Evolutionary conservation across 495 filamentous ascomycete species (phyloP), one percentile per base, ranked within the genome.

Genomic region (Penicillium flavigenum): DNA sequence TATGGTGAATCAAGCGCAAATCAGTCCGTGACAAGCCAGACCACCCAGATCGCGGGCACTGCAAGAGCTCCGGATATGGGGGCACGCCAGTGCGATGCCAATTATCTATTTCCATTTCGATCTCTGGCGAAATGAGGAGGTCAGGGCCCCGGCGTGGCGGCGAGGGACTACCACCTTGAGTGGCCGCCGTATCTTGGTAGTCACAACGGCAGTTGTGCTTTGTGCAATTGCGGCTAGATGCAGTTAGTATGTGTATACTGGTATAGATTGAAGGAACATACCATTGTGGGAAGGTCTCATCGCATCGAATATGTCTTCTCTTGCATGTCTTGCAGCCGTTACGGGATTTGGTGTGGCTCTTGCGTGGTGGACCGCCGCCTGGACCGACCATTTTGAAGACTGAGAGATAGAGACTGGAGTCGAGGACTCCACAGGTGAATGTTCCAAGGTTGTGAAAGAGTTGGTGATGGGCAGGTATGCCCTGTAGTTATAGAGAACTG

Each of bases 301-400:
- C 94, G 76, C 94, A 98, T 57, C 94, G 86, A 70, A 98, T 98
- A 75, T 98, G 94, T 66, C 94, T 86, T 72, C 88, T 85, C 81
- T 98, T 98, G 83, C 94, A 98, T 32, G 91, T 96, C 64, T 91
- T 92, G 76, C 94, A 98, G 47, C 94, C 94, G 75, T 96, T 97
- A 56, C 94, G 85, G 47, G 93, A 97, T 76, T 98, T 98, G 61
- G 95, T 98, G 79, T 98, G 94, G 76, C 93, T 91, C 69, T 80
- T 83, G 59, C 80, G 78, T 53, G 80, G 78, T 54, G 79, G 79
- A 56, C 79, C 80, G 64, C 77, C 78, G 58, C 78, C 77, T 50
- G 78, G 77, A 61, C 77, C 77, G 55, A 76, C 75, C 78, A 81
- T 81, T 46, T 46, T 72, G 63, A 47, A 46, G 17, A 32, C 36